Evolutionary conservation across 306 rosid species (phyloP), one percentile per base, ranked within the genome.

Genomic region (Datisca glomerata): DNA sequence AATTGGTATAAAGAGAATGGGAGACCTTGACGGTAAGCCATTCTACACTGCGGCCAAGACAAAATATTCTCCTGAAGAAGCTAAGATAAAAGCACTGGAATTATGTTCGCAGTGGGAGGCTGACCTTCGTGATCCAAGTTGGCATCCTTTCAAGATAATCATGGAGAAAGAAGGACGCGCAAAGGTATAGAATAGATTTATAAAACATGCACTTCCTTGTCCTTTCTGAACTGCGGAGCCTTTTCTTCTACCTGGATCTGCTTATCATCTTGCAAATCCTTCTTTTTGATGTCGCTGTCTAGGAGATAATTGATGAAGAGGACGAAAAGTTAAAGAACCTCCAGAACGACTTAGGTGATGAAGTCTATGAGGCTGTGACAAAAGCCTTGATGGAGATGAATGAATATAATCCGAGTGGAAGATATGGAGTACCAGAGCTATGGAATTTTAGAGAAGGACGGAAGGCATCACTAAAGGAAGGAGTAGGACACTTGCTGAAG

Each of bases 341-440:
- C 25, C 80, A 76, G 68, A 29, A 63, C 29, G 93, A 83, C 47
- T 22, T 32, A 1, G 91, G 80, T 8, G 74, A 67, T 17, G 81
- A 80, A 53, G 77, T 54, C 9, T 56, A 28, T 7, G n/a, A 18
- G 45, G 80, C 79, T 0, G 89, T 89, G 45, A 28, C 22, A 16
- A 57, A 41, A 21, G 85, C 97, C 32, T 32, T 79, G 63, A 41
- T 22, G 66, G 97, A 87, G 48, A 2, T 76, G 64, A 79, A 83
- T 13, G 75, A 76, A 24, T 76, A 74, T 54, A 83, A 87, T 45
- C 73, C 94, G 4, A 87, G 97, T 62, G 97, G 97, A 10, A 65
- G 97, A 56, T 82, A 79, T 46, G 13, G 52, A 4, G 0, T 74
- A 43, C 42, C 23, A 2, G 94, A 87, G 45, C 57, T 80, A 12